Percentiles rank a stretch among this genome's conserved stretches.
Conservation (phyloP, 306 rosid species). For the Gillenia trifoliata region DNA sequence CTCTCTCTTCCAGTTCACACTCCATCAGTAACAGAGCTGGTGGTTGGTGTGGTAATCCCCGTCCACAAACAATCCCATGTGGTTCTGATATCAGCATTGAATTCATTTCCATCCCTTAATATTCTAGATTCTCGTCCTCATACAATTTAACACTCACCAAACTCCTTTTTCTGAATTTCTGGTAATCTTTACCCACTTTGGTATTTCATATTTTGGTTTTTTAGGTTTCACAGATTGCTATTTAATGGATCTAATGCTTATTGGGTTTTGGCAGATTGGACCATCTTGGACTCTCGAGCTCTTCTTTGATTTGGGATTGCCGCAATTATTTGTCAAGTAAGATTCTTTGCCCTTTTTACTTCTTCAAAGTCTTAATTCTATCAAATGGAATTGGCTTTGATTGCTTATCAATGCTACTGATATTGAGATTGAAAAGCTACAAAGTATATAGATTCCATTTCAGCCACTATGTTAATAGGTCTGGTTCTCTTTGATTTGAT, state of each 20-base stretch:
- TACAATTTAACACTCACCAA: neutral
- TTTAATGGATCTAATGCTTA: neutral
- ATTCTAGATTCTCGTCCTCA: conserved; percentile 17
- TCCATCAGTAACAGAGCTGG: neutral
- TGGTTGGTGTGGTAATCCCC: conserved; percentile 13
- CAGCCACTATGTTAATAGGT: too few relatives aligned
- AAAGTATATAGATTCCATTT: neutral
- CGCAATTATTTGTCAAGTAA: conserved; percentile 6
- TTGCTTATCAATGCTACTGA: neutral
- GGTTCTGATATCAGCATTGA: conserved; percentile 32
- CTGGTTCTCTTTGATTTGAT: too few relatives aligned
- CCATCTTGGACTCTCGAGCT: neutral
- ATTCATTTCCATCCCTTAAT: conserved; percentile 18
- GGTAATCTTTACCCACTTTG: neutral
- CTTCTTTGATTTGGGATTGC: neutral
- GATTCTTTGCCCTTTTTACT: conserved; percentile 6
- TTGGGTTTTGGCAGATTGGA: conserved; percentile 14
- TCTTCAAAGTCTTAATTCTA: neutral
- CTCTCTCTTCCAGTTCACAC: neutral
- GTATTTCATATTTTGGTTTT: neutral
- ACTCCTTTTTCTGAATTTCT: neutral
- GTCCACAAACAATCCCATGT: conserved; percentile 23
- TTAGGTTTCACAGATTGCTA: neutral
- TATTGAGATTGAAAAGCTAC: neutral
- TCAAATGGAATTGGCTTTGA: neutral